Evolutionary conservation across 768 basidiomycete species (phyloP).

Genomic region (Panus rudis): DNA sequence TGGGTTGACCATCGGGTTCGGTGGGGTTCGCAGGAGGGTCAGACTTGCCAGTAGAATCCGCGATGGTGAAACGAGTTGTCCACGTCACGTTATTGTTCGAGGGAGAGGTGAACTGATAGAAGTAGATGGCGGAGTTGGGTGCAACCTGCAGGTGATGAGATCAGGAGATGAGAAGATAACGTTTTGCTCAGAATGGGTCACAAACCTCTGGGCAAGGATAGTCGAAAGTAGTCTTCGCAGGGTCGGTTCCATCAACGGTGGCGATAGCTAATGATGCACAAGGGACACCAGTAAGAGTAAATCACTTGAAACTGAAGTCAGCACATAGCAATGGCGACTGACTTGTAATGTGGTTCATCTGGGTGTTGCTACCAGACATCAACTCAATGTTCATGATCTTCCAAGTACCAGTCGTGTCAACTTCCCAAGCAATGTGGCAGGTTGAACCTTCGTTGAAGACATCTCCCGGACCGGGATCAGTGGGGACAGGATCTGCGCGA

Average conservation of each 20-base stretch:
- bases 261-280: slow-evolving; percentile 50
- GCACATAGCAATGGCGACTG: slow-evolving; percentile 15
- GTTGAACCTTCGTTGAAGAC: slow-evolving; percentile 47
- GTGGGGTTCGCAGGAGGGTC: slow-evolving; percentile 42
- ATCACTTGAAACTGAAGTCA: neutral
- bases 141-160: slow-evolving; percentile 38
- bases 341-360: slow-evolving; percentile 67
- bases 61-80: slow-evolving; percentile 77
- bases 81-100: slow-evolving; percentile 37
- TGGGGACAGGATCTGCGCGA: slow-evolving; percentile 55
- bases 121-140: slow-evolving; percentile 64
- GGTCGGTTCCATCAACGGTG: slow-evolving; percentile 55
- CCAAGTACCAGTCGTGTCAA: slow-evolving; percentile 57
- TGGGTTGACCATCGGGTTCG: slow-evolving; percentile 39
- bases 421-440: slow-evolving; percentile 55
- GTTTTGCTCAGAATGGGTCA: neutral
- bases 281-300: neutral
- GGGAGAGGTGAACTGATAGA: slow-evolving; percentile 66
- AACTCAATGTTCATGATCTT: slow-evolving; percentile 67
- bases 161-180: slow-evolving; percentile 1
- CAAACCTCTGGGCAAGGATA: slow-evolving; percentile 65
- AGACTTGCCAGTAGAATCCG: slow-evolving; percentile 38
- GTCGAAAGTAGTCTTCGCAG: slow-evolving; percentile 35
- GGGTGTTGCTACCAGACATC: slow-evolving; percentile 70
- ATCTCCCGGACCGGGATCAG: slow-evolving; percentile 50